These are phyloP conservation scores for Phlyctochytrium bullatum DNA, from an alignment of 192 early-diverging fungal genomes.

Conservation along the genomic window DNA sequence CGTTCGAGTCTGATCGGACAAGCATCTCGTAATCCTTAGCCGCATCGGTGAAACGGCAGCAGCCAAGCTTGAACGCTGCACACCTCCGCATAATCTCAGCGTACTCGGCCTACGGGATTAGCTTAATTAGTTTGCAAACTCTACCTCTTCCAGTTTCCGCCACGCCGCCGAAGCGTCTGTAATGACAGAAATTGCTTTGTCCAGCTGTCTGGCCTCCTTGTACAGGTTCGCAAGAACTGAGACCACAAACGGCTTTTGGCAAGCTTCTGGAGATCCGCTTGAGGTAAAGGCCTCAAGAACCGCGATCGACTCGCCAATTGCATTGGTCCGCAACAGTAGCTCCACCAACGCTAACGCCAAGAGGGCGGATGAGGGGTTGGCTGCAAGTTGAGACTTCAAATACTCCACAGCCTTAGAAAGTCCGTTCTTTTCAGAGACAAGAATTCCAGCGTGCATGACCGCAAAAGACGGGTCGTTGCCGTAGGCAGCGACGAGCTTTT, in stretches of 20 bases:
- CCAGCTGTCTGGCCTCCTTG: constrained; percentile 58
- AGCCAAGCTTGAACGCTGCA: constrained; percentile 61
- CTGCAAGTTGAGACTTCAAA: constrained; percentile 27
- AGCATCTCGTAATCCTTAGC: constrained; percentile 68
- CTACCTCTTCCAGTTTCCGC: too few species aligned
- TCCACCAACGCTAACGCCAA: constrained; percentile 66
- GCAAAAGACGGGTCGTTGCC: constrained; percentile 59
- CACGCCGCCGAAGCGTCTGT: constrained; percentile 59
- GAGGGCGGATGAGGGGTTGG: constrained; percentile 6
- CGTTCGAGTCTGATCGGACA: constrained; percentile 62
- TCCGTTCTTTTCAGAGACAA: constrained; percentile 54
- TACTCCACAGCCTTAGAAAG: constrained; percentile 54
- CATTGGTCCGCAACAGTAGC: constrained; percentile 48
- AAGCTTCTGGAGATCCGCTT: background rate
- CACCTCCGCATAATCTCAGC: constrained; percentile 11
- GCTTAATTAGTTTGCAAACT: too few species aligned
- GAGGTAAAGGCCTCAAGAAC: constrained; percentile 3
- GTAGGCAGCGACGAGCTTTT: constrained; percentile 52
- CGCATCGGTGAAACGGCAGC: constrained; percentile 57
- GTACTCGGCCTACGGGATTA: too few species aligned
- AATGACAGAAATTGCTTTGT: constrained; percentile 56
- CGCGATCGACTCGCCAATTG: constrained; percentile 48
- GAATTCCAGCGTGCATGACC: constrained; percentile 56
- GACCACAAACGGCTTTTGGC: constrained; percentile 61
- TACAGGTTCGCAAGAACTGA: constrained; percentile 72